These are phyloP conservation scores for Fomitopsis betulina DNA, from an alignment of 1,284 basidiomycete genomes.

Conservation along the genomic window DNA sequence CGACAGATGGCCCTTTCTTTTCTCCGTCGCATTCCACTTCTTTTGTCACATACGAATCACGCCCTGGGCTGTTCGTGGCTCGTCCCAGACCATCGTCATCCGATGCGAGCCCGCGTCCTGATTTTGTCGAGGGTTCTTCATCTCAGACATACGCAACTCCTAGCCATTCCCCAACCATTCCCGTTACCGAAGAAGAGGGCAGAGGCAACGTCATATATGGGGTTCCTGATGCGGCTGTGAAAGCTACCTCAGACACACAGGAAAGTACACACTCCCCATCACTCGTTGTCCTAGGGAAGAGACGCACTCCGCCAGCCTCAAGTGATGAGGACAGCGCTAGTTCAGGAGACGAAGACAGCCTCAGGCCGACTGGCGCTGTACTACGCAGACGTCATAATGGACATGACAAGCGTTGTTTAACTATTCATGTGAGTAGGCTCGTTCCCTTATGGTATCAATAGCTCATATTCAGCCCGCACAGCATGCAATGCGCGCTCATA, in stretches of 20 bases:
- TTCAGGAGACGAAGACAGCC: constrained; percentile 28
- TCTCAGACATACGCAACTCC: constrained; percentile 19
- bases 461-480: constrained; percentile 23
- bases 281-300: background rate
- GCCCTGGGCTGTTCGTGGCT: constrained; percentile 7
- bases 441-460: background rate
- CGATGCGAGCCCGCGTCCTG: constrained; percentile 12
- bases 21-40: background rate
- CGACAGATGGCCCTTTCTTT: background rate
- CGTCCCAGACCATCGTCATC: constrained; percentile 3
- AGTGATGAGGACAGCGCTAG: constrained; percentile 32
- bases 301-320: background rate
- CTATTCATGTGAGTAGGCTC: constrained; percentile 48
- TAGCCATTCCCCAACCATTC: constrained; percentile 1
- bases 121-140: constrained; percentile 40
- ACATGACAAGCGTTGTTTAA: constrained; percentile 58
- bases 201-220: background rate
- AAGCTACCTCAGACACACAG: background rate
- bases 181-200: background rate
- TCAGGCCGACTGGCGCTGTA: constrained; percentile 24
- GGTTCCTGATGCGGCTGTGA: background rate
- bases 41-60: background rate
- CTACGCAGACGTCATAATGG: constrained; percentile 44
- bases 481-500: constrained; percentile 66
- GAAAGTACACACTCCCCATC: background rate